Conservation (phyloP, 1,284 basidiomycete species). For the Agaricales sp. region DNA sequence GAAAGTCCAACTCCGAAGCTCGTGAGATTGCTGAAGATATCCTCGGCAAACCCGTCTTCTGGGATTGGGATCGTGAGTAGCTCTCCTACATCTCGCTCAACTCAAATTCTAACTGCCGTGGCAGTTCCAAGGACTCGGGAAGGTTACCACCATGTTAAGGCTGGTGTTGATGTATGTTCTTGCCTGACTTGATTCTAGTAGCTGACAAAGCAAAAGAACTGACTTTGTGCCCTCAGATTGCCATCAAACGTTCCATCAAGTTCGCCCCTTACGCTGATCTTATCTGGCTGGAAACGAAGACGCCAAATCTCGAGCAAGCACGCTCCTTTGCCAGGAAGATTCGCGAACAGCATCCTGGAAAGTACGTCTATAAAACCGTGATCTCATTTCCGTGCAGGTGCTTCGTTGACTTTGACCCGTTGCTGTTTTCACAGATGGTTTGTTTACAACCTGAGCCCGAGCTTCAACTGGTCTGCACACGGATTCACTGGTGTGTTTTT, state of each 20-base stretch:
- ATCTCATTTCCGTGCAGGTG: no score
- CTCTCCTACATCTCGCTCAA: slow-evolving; percentile 3
- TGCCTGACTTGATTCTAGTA: slow-evolving; percentile 4
- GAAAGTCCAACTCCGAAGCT: slow-evolving; percentile 70
- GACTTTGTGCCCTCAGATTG: slow-evolving; percentile 32
- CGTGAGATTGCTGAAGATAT: slow-evolving; percentile 66
- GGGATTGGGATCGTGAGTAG: slow-evolving; percentile 81
- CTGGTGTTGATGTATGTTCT: slow-evolving; percentile 55
- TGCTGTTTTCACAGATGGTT: slow-evolving; percentile 45
- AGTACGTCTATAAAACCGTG: slow-evolving; percentile 37
- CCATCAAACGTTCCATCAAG: slow-evolving; percentile 72
- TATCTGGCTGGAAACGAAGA: slow-evolving; percentile 87
- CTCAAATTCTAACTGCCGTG: slow-evolving; percentile 1
- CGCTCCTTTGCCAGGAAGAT: slow-evolving; percentile 72
- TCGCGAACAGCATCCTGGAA: slow-evolving; percentile 62
- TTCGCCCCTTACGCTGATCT: slow-evolving; percentile 82
- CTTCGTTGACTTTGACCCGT: no score
- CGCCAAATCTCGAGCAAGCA: slow-evolving; percentile 75
- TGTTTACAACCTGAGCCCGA: slow-evolving; percentile 92
- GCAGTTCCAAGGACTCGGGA: slow-evolving; percentile 81
- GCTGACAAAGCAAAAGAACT: neutral
- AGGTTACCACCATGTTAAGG: slow-evolving; percentile 85
- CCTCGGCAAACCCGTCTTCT: slow-evolving; percentile 60
- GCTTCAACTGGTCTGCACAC: slow-evolving; percentile 86
- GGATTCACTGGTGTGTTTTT: slow-evolving; percentile 57